A percentile compares a stretch with the other conserved stretches of the same genome.
These are phyloP conservation scores for Macrolepiota fuliginosa DNA, from an alignment of 768 basidiomycete genomes.

Conservation along the genomic window DNA sequence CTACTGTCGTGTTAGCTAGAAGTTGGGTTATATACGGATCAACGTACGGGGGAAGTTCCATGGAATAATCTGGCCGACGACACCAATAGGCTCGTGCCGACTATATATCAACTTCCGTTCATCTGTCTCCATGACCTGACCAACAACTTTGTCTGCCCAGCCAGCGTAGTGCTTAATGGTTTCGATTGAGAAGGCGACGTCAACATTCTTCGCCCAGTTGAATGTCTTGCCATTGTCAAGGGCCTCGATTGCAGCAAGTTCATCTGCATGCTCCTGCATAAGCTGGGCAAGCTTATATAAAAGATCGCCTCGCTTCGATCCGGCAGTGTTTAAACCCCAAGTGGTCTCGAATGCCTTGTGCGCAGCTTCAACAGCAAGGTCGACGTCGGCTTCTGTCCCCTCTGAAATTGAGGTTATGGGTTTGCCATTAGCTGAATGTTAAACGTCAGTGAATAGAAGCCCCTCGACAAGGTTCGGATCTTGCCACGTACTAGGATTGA, in stretches of 20 bases:
- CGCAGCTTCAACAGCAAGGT: slow-evolving; percentile 68
- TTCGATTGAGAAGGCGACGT: slow-evolving; percentile 44
- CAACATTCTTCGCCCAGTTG: slow-evolving; percentile 40
- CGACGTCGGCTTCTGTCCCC: slow-evolving; percentile 68
- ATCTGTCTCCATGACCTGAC: slow-evolving; percentile 61
- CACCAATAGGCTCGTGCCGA: slow-evolving; percentile 24
- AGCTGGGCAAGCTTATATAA: slow-evolving; percentile 31
- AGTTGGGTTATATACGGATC: neutral
- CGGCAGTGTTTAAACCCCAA: slow-evolving; percentile 66
- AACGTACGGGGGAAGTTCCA: slow-evolving; percentile 60
- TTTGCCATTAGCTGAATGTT: slow-evolving; percentile 57
- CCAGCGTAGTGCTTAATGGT: slow-evolving; percentile 77
- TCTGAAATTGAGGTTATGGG: slow-evolving; percentile 54
- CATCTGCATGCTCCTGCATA: slow-evolving; percentile 25
- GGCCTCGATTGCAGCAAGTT: slow-evolving; percentile 52
- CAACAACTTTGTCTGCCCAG: slow-evolving; percentile 80
- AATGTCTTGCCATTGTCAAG: slow-evolving; percentile 69
- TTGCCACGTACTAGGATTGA: slow-evolving; percentile 46
- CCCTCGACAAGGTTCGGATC: neutral
- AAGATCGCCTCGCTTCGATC: slow-evolving; percentile 27
- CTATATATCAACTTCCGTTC: slow-evolving; percentile 28
- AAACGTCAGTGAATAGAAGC: slow-evolving; percentile 3
- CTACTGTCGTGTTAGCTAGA: slow-evolving; percentile 25
- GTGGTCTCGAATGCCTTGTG: slow-evolving; percentile 47
- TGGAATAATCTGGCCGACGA: slow-evolving; percentile 24